Base-by-base conservation (phyloP, 805 yeast species). In the Myxozyma melibiosi region DNA sequence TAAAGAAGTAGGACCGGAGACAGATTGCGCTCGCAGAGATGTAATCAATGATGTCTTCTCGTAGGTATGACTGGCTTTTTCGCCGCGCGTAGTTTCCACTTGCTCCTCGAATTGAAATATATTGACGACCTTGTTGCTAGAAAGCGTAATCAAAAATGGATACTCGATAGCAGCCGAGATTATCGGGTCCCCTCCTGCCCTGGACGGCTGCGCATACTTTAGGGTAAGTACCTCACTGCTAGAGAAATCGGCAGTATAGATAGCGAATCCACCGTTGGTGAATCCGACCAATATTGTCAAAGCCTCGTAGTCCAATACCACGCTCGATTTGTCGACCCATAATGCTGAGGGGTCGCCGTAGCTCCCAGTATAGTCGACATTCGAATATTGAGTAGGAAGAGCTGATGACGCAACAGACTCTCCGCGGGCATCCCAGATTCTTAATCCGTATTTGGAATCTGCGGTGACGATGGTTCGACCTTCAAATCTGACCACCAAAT, bases 81-180 rank as follows among this genome's bases (percentile, higher is more conserved):
- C 31, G 20, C n/a, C 35, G 16, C 18, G 35, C 6, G 18, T 4
- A n/a, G n/a, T 8, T 2, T 25, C 27, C 14, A 16, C 24, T 13
- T 13, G n/a, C n/a, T n/a, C n/a, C n/a, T 31, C 18, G 16, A 58
- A 45, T 14, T 25, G 20, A 41, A 25, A 58, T 1, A 58, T 34
- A 9, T 55, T 49, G 4, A 55, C 18, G 3, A 22, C n/a, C 33
- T 46, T 28, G n/a, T 31, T 24, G 2, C n/a, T 43, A 9, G 57
- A 35, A 13, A 55, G 42, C 13, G 60, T 58, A 27, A 39, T 54
- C 14, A 58, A 18, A 35, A 55, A 58, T 2, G 63, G 63, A 9
- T 18, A 30, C 35, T 51, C 57, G 20, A 16, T 45, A 8, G 39
- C 60, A 2, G 47, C 41, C 14, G 60, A 28, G 4, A 28, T 25